phyloP scores from a whole-genome alignment of 345 rosid species.

The Brassica napus region Da-Ae NC_063441.1:10364501-10365000 shows the following conservation, averaged over 20 bases:
- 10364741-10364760: background rate
- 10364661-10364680: background rate
- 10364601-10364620: background rate
- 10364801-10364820: background rate
- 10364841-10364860: background rate
- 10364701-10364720: background rate
- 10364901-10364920: background rate
- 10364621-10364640: background rate
- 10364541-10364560: slow-evolving; percentile 20
- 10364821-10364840: background rate
- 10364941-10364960: too few species aligned
- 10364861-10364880: background rate
- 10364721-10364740: background rate
- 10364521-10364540: slow-evolving; percentile 20
- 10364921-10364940: background rate
- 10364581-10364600: background rate
- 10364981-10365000: slow-evolving; percentile 57
- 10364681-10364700: background rate
- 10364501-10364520: slow-evolving; percentile 99
- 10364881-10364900: background rate
- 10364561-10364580: background rate
- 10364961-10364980: background rate
- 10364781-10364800: background rate
- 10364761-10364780: background rate
- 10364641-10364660: background rate